These are phyloP conservation scores for Alternaria sp. DNA, from an alignment of 2,329 filamentous ascomycete species.

Conservation along the genomic window DNA sequence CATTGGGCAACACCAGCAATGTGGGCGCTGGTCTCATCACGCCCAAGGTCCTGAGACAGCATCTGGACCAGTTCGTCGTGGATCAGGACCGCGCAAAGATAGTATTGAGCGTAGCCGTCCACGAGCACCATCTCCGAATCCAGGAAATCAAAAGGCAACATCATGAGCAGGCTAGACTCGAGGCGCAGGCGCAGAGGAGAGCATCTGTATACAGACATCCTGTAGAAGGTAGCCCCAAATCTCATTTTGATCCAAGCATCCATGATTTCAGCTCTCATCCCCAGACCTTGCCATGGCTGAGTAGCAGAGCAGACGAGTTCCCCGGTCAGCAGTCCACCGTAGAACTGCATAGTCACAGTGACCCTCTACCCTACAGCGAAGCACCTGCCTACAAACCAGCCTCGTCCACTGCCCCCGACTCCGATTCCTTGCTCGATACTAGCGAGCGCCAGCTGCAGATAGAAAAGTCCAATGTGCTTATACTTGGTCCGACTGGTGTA, in stretches of 20 bases:
- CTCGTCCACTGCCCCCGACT: slow-evolving; percentile 35
- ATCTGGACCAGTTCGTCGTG: slow-evolving; percentile 94
- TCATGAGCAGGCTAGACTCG: slow-evolving; percentile 77
- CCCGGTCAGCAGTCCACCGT: slow-evolving; percentile 67
- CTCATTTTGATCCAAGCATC: slow-evolving; percentile 16
- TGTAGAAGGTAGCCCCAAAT: slow-evolving; percentile 70
- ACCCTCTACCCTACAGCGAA: slow-evolving; percentile 24
- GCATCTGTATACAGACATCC: slow-evolving; percentile 76
- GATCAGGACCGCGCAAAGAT: slow-evolving; percentile 96
- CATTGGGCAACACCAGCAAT: slow-evolving; percentile 66
- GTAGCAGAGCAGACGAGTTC: slow-evolving; percentile 63
- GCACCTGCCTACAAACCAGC: slow-evolving; percentile 31
- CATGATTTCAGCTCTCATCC: slow-evolving; percentile 4
- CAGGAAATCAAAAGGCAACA: slow-evolving; percentile 77
- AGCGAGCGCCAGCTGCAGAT: slow-evolving; percentile 70
- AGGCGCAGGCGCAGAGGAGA: slow-evolving; percentile 74
- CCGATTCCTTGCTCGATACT: slow-evolving; percentile 60
- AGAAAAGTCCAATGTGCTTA: slow-evolving; percentile 92
- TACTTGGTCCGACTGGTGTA: slow-evolving; percentile 91
- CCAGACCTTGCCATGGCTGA: slow-evolving; percentile 33
- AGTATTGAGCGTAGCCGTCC: slow-evolving; percentile 89
- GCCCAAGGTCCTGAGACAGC: slow-evolving; percentile 77
- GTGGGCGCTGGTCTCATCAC: slow-evolving; percentile 67
- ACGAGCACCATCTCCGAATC: slow-evolving; percentile 94
- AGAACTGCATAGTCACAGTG: slow-evolving; percentile 34